phyloP scores from a whole-genome alignment of 2,329 filamentous ascomycete species.

The Ilyonectria destructans region DNA sequence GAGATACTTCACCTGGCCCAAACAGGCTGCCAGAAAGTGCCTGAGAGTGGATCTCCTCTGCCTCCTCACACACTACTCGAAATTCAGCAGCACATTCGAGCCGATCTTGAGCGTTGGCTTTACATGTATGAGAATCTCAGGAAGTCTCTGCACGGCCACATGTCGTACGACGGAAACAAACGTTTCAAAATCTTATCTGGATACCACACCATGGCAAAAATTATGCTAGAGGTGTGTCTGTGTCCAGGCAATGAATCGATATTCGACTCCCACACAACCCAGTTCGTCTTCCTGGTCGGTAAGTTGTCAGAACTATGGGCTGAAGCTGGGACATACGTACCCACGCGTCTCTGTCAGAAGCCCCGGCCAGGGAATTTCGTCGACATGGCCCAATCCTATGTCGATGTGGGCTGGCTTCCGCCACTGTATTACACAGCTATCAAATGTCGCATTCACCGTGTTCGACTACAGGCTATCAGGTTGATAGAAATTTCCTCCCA shows the following conservation, averaged over 20 bases:
- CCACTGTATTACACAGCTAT: slow-evolving; percentile 63
- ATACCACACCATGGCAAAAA: slow-evolving; percentile 61
- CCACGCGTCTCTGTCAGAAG: slow-evolving; percentile 22
- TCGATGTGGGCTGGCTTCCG: slow-evolving; percentile 63
- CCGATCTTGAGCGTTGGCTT: slow-evolving; percentile 42
- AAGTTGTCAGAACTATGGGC: no score
- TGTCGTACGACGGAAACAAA: slow-evolving; percentile 43
- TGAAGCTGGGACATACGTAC: slow-evolving; percentile 19
- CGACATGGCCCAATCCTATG: slow-evolving; percentile 54
- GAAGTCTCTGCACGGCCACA: slow-evolving; percentile 21
- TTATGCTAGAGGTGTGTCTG: slow-evolving; percentile 60
- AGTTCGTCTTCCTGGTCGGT: slow-evolving; percentile 48
- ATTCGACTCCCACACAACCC: slow-evolving; percentile 55
- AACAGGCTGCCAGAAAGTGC: slow-evolving; percentile 25
- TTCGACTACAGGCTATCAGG: slow-evolving; percentile 58
- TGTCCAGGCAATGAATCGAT: slow-evolving; percentile 50
- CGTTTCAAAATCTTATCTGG: slow-evolving; percentile 51
- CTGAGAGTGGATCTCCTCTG: slow-evolving; percentile 5
- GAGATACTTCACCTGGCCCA: slow-evolving; percentile 41
- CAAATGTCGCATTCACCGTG: slow-evolving; percentile 62
- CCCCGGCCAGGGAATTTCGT: slow-evolving; percentile 13
- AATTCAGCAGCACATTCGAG: slow-evolving; percentile 35
- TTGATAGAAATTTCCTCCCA: slow-evolving; percentile 52
- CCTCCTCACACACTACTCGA: not conserved
- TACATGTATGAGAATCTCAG: slow-evolving; percentile 47